These are phyloP conservation scores for Blastobotrys chiropterorum DNA, from an alignment of 805 yeast genomes.

Conservation along the genomic window DNA sequence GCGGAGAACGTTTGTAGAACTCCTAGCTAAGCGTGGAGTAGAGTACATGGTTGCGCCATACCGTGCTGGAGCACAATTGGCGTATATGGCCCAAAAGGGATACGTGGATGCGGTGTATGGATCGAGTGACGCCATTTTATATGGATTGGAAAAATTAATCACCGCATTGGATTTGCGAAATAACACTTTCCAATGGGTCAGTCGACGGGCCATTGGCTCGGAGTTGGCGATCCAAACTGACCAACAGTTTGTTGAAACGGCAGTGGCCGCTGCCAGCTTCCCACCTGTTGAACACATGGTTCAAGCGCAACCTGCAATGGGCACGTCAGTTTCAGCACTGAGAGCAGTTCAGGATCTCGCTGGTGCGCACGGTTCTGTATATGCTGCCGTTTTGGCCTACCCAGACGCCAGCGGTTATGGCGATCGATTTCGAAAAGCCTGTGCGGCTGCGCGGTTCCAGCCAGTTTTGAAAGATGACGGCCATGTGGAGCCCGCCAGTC, in stretches of 20 bases:
- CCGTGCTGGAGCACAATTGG: slow-evolving; percentile 71
- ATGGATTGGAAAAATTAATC: slow-evolving; percentile 64
- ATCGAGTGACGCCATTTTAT: slow-evolving; percentile 69
- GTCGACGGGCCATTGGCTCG: slow-evolving; percentile 47
- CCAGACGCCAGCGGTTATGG: slow-evolving; percentile 29
- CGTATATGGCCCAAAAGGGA: slow-evolving; percentile 53
- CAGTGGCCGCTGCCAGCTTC: slow-evolving; percentile 60
- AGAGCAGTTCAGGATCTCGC: slow-evolving; percentile 26
- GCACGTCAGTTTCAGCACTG: slow-evolving; percentile 17
- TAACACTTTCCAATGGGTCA: slow-evolving; percentile 62
- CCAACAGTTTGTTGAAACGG: slow-evolving; percentile 66
- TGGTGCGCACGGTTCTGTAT: slow-evolving; percentile 25
- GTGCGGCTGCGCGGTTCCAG: slow-evolving; percentile 58
- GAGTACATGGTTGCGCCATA: slow-evolving; percentile 79
- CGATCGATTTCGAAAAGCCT: slow-evolving; percentile 58
- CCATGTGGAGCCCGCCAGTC: slow-evolving; percentile 47
- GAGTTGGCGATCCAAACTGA: slow-evolving; percentile 51
- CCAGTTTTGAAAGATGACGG: slow-evolving; percentile 73
- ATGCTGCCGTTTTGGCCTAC: slow-evolving; percentile 24
- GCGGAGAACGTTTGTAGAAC: slow-evolving; percentile 44
- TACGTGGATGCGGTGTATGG: slow-evolving; percentile 75
- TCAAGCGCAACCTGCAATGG: slow-evolving; percentile 13
- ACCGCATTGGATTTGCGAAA: slow-evolving; percentile 61
- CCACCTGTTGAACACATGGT: slow-evolving; percentile 35
- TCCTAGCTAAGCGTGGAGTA: slow-evolving; percentile 49